A percentile compares a stretch with the other conserved stretches of the same genome.
Evolutionary conservation across 345 rosid genomes (phyloP).

Genomic region (Crucihimalaya himalaica): DNA sequence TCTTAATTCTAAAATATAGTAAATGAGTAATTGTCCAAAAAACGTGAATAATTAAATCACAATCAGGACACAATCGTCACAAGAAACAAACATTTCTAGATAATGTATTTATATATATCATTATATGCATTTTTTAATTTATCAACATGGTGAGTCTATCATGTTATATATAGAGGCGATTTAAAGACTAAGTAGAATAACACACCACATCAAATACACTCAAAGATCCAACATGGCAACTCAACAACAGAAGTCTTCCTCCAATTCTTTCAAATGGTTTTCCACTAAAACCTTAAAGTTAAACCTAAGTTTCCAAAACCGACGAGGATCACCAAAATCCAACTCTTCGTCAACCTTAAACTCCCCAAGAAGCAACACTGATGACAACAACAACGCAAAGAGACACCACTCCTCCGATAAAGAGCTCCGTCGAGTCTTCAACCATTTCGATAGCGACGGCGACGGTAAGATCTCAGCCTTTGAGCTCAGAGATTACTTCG

Average conservation of each 20-base stretch:
- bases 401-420: slow-evolving; percentile 25
- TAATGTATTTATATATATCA: slow-evolving; percentile 8
- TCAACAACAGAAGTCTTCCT: slow-evolving; percentile 17
- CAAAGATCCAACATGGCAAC: slow-evolving; percentile 36
- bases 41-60: slow-evolving; percentile 4
- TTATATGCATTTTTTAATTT: background rate
- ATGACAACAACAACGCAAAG: slow-evolving; percentile 16
- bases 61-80: background rate
- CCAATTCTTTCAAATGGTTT: slow-evolving; percentile 41
- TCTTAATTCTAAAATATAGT: background rate
- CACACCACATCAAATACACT: slow-evolving; percentile 21
- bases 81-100: slow-evolving; percentile 20
- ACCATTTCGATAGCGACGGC: slow-evolving; percentile 62
- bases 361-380: slow-evolving; percentile 31
- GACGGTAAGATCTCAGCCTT: slow-evolving; percentile 77
- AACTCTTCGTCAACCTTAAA: slow-evolving; percentile 28
- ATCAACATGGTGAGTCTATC: background rate
- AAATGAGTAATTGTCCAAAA: background rate
- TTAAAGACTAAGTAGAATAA: background rate
- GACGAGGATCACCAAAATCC: slow-evolving; percentile 32
- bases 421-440: slow-evolving; percentile 62
- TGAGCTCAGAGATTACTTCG: slow-evolving; percentile 69
- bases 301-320: slow-evolving; percentile 37
- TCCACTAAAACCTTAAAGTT: slow-evolving; percentile 34
- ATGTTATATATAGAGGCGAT: slow-evolving; percentile 31